Conservation (phyloP, 768 basidiomycete species). For the Trametes coccinea region DNA sequence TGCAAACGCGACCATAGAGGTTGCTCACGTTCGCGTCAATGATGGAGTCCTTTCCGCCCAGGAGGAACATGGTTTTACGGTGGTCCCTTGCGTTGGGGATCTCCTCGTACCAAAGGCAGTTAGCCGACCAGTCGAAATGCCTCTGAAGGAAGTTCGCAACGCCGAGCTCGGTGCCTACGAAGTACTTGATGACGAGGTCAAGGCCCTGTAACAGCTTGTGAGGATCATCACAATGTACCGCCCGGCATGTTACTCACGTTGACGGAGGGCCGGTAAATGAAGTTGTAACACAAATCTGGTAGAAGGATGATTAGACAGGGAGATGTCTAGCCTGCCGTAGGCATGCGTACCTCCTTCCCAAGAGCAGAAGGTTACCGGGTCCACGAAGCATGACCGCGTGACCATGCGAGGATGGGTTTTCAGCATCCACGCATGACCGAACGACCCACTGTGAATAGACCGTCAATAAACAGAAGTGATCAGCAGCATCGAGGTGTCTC, state of each 20-base stretch:
- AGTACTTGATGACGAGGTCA: conserved; percentile 83
- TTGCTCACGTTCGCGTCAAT: conserved; percentile 63
- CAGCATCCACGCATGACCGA: conserved; percentile 86
- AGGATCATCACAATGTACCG: neutral
- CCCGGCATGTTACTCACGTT: conserved; percentile 47
- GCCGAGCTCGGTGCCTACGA: conserved; percentile 85
- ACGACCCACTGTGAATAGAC: conserved; percentile 58
- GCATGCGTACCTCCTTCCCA: conserved; percentile 82
- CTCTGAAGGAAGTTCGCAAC: conserved; percentile 82
- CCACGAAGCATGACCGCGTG: conserved; percentile 82
- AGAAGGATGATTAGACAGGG: neutral
- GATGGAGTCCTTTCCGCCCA: conserved; percentile 84
- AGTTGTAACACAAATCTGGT: conserved; percentile 87
- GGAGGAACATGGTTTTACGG: conserved; percentile 64
- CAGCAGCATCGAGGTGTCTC: conserved; percentile 24
- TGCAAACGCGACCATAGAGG: neutral
- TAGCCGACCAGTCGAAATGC: conserved; percentile 84
- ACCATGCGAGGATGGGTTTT: conserved; percentile 73
- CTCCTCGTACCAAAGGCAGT: conserved; percentile 88
- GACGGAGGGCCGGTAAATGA: conserved; percentile 70
- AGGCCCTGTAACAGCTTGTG: conserved; percentile 50
- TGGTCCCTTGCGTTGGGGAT: conserved; percentile 78
- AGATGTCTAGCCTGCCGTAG: neutral
- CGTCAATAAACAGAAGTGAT: neutral
- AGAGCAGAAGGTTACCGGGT: conserved; percentile 86